These are phyloP conservation scores for Sporisorium reilianum DNA, from an alignment of 1,284 basidiomycete genomes.

Conservation along the genomic window DNA sequence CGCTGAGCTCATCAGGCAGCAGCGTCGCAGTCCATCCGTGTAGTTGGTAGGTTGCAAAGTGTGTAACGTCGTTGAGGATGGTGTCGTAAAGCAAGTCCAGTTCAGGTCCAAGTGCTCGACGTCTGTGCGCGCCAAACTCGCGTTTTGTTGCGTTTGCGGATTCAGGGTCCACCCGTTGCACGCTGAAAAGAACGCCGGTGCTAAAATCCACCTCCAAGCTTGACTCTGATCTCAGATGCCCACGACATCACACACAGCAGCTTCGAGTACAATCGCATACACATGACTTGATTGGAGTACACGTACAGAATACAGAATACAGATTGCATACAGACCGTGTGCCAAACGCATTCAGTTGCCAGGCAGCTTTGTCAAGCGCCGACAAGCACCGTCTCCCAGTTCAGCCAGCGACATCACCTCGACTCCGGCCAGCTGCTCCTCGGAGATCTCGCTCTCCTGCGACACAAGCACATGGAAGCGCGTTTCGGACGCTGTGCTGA, in stretches of 20 bases:
- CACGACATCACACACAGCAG: too few species aligned
- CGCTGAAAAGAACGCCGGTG: too few species aligned
- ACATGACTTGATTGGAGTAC: neutral
- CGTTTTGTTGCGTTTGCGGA: neutral
- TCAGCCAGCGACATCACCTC: conserved; percentile 20
- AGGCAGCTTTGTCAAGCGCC: conserved; percentile 18
- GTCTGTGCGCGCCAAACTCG: conserved; percentile 14
- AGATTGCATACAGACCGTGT: neutral
- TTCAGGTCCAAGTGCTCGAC: neutral
- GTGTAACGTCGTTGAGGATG: too few species aligned
- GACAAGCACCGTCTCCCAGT: conserved; percentile 12
- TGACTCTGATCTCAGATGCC: too few species aligned
- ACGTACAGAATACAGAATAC: too few species aligned
- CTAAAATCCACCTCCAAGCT: too few species aligned
- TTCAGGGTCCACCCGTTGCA: conserved; percentile 28
- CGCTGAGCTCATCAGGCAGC: neutral
- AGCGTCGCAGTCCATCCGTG: neutral
- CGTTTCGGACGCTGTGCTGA: conserved; percentile 3
- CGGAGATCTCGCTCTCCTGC: conserved; percentile 5
- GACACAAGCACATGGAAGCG: conserved; percentile 41
- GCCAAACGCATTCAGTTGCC: conserved; percentile 21
- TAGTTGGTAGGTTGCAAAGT: neutral
- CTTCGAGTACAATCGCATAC: neutral
- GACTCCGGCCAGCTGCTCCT: conserved; percentile 27
- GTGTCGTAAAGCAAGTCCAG: conserved; percentile 8